Base-by-base conservation (phyloP, 2,329 filamentous ascomycete genomes). In the Ceratocystis ficicola region DNA sequence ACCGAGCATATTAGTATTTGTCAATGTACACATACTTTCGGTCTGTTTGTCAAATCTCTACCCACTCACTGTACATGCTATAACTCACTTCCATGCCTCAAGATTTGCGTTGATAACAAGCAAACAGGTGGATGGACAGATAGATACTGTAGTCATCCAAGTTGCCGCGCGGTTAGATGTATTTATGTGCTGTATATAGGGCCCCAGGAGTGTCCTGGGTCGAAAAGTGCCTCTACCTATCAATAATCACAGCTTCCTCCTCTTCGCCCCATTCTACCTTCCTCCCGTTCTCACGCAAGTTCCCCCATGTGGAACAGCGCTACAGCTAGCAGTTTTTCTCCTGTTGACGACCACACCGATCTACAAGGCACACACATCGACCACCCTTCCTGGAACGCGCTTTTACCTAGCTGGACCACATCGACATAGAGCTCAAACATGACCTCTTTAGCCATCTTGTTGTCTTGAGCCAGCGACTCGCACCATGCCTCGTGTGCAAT, bases 321-420 rank as follows among this genome's bases (percentile, higher is more conserved):
- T 55, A 77, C 70, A 32, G 72, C 69, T 25, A 70, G 70, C 22
- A 77, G 66, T 36, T 72, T 73, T 64, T 75, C 70, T 32, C 73
- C 73, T 15, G 64, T 55, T 12, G 69, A 64, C 7, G 73, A 73
- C 75, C 75, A 76, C 10, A 77, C 70, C 5, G 75, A 76, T 64
- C 69, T 70, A 64, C 76, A 77, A n/a, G 76, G 76, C 22, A 77
- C 36, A 41, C 59, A 32, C 32, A 57, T 48, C 69, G 5, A 72
- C 64, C 63, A 69, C 17, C 28, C 67, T 52, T 22, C 60, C 57
- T 8, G 62, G 41, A 44, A 62, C 30, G 1, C 65, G 44, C 48
- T 67, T 62, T 69, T 69, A 12, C 62, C 62, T n/a, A 69, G 55
- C 61, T 75, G 74, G 48, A 73, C 69, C 32, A 76, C 76, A 44